Conservation (phyloP, 768 basidiomycete species). For the Termitomyces sp. region DNA sequence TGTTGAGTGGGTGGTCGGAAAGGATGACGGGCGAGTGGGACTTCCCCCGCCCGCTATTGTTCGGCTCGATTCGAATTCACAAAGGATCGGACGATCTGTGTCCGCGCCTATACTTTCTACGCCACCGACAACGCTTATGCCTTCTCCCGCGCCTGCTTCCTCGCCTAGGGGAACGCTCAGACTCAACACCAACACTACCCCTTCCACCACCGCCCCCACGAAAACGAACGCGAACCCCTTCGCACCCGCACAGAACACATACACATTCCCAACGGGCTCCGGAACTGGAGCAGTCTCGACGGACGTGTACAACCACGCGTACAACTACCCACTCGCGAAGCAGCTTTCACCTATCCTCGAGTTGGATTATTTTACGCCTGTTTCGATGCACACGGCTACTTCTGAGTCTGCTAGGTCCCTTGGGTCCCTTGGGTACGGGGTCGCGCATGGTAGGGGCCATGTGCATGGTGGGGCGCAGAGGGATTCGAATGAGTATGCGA, state of each 20-base stretch:
- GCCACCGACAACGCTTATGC: slow-evolving; percentile 7
- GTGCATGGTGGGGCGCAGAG: slow-evolving; percentile 3
- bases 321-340: slow-evolving; percentile 34
- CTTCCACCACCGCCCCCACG: slow-evolving; percentile 15
- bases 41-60: slow-evolving; percentile 18
- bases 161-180: slow-evolving; percentile 24
- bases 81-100: slow-evolving; percentile 16
- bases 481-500: slow-evolving; percentile 13
- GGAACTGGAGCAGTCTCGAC: slow-evolving; percentile 8
- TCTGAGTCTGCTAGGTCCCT: not conserved
- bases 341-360: slow-evolving; percentile 66
- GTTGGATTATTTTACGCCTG: slow-evolving; percentile 51
- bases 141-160: slow-evolving; percentile 18
- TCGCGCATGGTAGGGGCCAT: slow-evolving; percentile 2
- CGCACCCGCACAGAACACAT: not conserved
- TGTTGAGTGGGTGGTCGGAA: slow-evolving; percentile 30
- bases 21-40: not conserved
- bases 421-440: not conserved
- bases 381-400: slow-evolving; percentile 12
- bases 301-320: slow-evolving; percentile 30
- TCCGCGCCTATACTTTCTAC: slow-evolving; percentile 17
- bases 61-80: slow-evolving; percentile 10
- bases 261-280: not conserved
- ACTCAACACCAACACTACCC: slow-evolving; percentile 21
- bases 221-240: not conserved